Conservation (phyloP, 2,329 filamentous ascomycete genomes). For the Venturia pyrina region DNA sequence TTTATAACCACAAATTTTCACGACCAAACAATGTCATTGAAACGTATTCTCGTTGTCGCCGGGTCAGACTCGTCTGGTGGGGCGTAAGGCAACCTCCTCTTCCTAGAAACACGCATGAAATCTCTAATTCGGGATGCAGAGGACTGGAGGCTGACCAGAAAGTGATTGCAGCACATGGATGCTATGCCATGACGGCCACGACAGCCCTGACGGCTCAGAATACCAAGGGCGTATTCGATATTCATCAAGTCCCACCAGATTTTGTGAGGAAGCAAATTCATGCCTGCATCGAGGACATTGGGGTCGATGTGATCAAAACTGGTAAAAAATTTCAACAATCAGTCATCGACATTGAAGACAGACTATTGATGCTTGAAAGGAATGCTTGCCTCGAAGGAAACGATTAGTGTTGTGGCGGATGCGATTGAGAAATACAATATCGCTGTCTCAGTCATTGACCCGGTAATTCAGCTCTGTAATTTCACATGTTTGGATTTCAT, state of each 20-base stretch:
- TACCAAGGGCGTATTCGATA: conserved; percentile 66
- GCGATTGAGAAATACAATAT: conserved; percentile 50
- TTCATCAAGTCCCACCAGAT: conserved; percentile 65
- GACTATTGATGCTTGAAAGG: conserved; percentile 37
- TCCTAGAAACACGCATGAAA: conserved; percentile 3
- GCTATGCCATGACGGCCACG: conserved; percentile 93
- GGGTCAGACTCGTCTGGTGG: conserved; percentile 87
- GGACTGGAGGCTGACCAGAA: conserved; percentile 95
- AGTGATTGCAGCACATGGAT: conserved; percentile 81
- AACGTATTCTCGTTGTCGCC: conserved; percentile 66
- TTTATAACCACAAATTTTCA: neutral
- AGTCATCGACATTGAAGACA: neutral
- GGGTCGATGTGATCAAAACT: conserved; percentile 83
- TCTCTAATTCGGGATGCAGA: conserved; percentile 35
- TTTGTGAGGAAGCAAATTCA: conserved; percentile 83
- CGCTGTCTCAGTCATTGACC: conserved; percentile 58
- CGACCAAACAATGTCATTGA: neutral
- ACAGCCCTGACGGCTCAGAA: conserved; percentile 96
- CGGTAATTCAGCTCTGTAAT: conserved; percentile 40
- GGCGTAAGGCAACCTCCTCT: conserved; percentile 51
- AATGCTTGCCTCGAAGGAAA: conserved; percentile 69
- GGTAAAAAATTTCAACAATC: conserved; percentile 40
- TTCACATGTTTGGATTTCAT: conserved; percentile 15
- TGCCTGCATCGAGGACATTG: conserved; percentile 73
- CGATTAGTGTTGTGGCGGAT: conserved; percentile 58